Percentiles rank a stretch among this genome's conserved stretches.
phyloP scores from a whole-genome alignment of 768 basidiomycete genomes.

The Hydnomerulius pinastri region DNA sequence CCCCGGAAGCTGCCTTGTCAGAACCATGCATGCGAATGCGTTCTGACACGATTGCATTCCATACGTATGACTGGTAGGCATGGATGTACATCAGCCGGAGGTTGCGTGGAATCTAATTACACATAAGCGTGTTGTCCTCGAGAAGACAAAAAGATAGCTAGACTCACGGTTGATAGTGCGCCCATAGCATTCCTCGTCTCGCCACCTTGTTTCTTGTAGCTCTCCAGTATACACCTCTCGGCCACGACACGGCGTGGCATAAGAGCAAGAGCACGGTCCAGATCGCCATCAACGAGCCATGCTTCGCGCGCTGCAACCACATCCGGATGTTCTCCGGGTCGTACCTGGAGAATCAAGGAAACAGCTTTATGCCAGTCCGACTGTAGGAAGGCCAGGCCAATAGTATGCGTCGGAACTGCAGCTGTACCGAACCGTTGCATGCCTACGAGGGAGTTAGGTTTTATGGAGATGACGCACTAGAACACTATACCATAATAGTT shows the following conservation, averaged over 20 bases:
- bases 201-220: conserved; percentile 77
- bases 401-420: conserved; percentile 91
- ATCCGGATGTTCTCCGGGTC: conserved; percentile 93
- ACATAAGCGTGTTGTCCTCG: conserved; percentile 3
- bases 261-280: conserved; percentile 77
- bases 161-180: conserved; percentile 76
- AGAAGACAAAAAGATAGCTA: background rate
- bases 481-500: conserved; percentile 85
- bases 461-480: background rate
- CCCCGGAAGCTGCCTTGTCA: conserved; percentile 77
- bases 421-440: conserved; percentile 99
- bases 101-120: conserved; percentile 86
- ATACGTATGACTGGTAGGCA: conserved; percentile 97
- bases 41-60: conserved; percentile 97
- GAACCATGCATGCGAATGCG: conserved; percentile 79
- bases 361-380: conserved; percentile 91
- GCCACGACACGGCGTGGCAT: conserved; percentile 94
- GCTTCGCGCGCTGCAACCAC: conserved; percentile 81
- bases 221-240: conserved; percentile 90
- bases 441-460: conserved; percentile 47
- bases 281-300: conserved; percentile 83
- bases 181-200: conserved; percentile 85
- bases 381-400: conserved; percentile 86
- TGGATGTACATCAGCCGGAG: conserved; percentile 97
- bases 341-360: conserved; percentile 74